These are phyloP conservation scores for Fusarium gaditjirri DNA, from an alignment of 2,329 filamentous ascomycete species.

Conservation along the genomic window DNA sequence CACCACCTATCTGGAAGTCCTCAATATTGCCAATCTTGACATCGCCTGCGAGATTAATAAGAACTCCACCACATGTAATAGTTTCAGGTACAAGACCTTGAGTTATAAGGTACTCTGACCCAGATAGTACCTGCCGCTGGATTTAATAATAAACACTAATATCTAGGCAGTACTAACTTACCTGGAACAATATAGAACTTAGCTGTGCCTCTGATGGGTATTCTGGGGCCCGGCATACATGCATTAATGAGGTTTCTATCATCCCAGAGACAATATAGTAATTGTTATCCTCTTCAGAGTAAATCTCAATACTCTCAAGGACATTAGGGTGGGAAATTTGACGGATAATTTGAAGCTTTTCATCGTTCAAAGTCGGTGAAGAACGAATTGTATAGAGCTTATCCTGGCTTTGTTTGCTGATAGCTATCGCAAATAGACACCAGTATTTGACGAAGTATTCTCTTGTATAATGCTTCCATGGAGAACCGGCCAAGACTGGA, in stretches of 20 bases:
- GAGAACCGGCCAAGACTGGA: neutral
- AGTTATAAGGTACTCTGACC: neutral
- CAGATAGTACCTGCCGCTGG: neutral
- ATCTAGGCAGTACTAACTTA: neutral
- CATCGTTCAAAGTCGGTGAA: neutral
- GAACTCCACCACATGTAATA: neutral
- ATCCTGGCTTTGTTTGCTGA: neutral
- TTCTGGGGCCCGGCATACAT: neutral
- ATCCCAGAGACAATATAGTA: neutral
- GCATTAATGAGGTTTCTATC: neutral
- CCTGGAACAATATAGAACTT: neutral
- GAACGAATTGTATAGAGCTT: neutral
- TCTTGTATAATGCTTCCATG: neutral
- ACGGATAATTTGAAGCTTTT: neutral
- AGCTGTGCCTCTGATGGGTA: neutral
- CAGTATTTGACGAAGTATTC: neutral
- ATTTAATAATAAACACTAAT: neutral
- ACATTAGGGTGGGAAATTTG: neutral
- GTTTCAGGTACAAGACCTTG: neutral
- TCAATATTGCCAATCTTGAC: neutral
- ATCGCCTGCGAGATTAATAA: neutral
- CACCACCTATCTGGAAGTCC: neutral
- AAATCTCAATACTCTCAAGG: neutral
- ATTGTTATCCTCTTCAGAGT: neutral
- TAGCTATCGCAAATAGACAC: neutral